Percentiles rank a stretch among this genome's conserved stretches.
phyloP scores from a whole-genome alignment of 495 filamentous ascomycete genomes.

The Choiromyces venosus region DNA sequence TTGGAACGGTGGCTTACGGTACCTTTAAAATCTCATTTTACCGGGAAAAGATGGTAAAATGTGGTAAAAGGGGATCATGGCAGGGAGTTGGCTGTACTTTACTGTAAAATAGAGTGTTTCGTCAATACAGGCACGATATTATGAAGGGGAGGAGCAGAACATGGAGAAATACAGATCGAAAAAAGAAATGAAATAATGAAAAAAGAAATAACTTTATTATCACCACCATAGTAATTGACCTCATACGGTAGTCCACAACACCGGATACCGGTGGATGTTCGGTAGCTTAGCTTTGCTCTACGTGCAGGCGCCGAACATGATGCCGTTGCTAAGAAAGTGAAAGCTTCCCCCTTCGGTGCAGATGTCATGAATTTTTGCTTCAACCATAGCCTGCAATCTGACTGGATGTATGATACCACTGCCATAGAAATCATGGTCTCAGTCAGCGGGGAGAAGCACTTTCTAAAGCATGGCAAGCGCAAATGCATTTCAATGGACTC shows the following conservation, averaged over 20 bases:
- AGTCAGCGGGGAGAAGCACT: background rate
- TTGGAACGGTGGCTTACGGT: background rate
- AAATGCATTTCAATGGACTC: constrained; percentile 1
- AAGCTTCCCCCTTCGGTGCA: background rate
- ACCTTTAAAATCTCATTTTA: too few relatives aligned
- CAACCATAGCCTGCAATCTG: background rate
- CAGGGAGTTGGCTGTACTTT: too few relatives aligned
- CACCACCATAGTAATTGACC: background rate
- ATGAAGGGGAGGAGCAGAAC: background rate
- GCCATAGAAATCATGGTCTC: background rate
- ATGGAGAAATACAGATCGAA: background rate
- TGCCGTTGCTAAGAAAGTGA: background rate
- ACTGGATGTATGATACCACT: background rate
- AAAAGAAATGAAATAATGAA: background rate
- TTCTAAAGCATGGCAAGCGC: background rate
- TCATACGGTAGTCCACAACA: background rate
- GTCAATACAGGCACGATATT: too few relatives aligned
- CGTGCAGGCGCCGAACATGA: background rate
- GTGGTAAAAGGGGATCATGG: background rate
- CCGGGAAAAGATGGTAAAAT: background rate
- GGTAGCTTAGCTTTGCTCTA: background rate
- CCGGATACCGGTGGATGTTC: background rate
- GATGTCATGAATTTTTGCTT: background rate
- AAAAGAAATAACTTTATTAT: background rate
- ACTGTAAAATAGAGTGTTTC: too few relatives aligned